phyloP scores from a whole-genome alignment of 1,139 yeast species.

The Saccharomyces hybrid region DNA sequence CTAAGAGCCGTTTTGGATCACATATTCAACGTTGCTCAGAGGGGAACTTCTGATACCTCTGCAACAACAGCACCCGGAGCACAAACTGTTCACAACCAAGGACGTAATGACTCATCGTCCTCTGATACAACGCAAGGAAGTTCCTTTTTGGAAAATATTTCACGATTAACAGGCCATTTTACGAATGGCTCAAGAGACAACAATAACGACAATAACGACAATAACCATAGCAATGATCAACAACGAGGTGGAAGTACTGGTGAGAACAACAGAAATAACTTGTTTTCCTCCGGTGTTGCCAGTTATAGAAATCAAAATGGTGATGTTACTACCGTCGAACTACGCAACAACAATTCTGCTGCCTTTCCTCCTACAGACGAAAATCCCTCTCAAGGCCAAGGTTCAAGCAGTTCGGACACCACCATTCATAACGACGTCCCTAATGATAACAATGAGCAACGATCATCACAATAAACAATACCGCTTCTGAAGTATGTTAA shows the following conservation, averaged over 20 bases:
- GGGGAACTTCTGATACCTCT: neutral
- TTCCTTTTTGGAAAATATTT: neutral
- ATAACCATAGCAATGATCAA: neutral
- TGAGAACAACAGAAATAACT: slow-evolving; percentile 1
- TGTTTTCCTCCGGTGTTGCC: slow-evolving; percentile 16
- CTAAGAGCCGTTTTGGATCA: slow-evolving; percentile 14
- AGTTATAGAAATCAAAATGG: slow-evolving; percentile 15
- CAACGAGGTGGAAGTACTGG: neutral
- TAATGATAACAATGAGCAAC: neutral
- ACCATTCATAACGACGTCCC: neutral
- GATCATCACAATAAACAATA: neutral
- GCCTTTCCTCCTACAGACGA: neutral
- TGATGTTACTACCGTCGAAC: slow-evolving; percentile 11
- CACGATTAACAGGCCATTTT: neutral
- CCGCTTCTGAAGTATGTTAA: neutral
- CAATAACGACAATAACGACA: neutral
- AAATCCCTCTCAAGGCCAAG: neutral
- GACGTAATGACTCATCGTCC: neutral
- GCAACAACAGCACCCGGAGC: neutral
- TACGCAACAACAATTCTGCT: slow-evolving; percentile 8
- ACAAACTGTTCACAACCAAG: neutral
- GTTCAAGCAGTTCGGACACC: neutral
- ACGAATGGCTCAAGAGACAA: neutral
- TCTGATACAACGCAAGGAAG: neutral
- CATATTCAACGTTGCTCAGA: slow-evolving; percentile 10